Evolutionary conservation across 345 rosid species (phyloP), one percentile per base, ranked within the genome.

Genomic region (Eucalyptus cloeziana): DNA sequence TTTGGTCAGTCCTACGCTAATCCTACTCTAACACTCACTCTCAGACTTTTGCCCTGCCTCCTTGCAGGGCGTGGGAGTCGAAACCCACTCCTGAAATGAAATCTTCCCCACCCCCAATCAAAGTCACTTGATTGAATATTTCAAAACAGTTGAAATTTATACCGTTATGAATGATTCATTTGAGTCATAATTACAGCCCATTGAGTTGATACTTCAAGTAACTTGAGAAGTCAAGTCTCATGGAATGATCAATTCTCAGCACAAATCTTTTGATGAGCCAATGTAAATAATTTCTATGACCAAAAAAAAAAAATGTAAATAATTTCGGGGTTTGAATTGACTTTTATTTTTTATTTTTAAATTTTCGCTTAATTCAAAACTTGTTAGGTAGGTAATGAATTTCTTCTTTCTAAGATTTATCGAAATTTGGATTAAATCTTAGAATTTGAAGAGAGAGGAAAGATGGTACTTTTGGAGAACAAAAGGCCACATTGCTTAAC

Each of bases 271-370:
- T 22, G 62, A 9, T 24, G 25, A 24, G 0, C 62, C 13, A 1
- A 0, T 56, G 62, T 56, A 10, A 9, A 56, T 56, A 22, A 56
- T 24, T 56, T 56, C 2, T n/a, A n/a, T n/a, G n/a, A n/a, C n/a
- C n/a, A n/a, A n/a, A n/a, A n/a, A n/a, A n/a, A n/a, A n/a, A n/a
- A n/a, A 1, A 0, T 56, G 62, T 56, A 10, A 9, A 56, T 56
- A 22, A 56, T 24, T 56, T 56, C 2, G 1, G 1, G 62, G 0
- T 0, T 56, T 56, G 27, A 56, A 56, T 56, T 10, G 0, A 56
- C 6, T 56, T 9, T 21, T 54, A 0, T 21, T 10, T 10, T 4
- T 9, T 8, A 4, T 40, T 56, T 1, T 3, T 8, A 56, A 22
- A 1, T 22, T 60, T 60, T 60, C 10, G 0, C 67, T 60, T 27